These are phyloP conservation scores for Spinacia oleracea DNA, from an alignment of 179 eudicot genomes.

Conservation along the genomic window DNA sequence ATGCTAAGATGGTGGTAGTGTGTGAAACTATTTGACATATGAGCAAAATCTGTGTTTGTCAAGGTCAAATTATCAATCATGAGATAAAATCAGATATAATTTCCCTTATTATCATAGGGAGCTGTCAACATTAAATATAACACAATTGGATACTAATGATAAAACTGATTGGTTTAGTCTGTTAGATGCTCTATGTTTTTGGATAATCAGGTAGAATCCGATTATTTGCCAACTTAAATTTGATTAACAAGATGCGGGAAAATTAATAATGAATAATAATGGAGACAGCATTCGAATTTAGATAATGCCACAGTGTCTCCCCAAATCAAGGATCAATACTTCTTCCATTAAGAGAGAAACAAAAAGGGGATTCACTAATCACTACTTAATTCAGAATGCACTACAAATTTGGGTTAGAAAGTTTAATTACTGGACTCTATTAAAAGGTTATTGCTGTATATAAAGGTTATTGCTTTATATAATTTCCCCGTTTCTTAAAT, in stretches of 20 bases:
- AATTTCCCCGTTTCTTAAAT: no score
- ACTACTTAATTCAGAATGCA: neutral
- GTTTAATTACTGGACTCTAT: no score
- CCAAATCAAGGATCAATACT: neutral
- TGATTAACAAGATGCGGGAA: neutral
- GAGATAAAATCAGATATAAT: neutral
- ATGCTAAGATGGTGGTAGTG: neutral
- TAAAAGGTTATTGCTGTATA: no score
- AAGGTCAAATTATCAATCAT: conserved; percentile 14
- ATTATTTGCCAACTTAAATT: conserved; percentile 7
- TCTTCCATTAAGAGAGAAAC: neutral
- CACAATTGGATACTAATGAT: conserved; percentile 2
- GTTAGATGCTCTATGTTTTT: conserved; percentile 18
- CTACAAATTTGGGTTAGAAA: neutral
- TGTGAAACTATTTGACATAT: conserved; percentile 10
- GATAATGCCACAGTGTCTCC: conserved; percentile 12
- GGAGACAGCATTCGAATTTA: neutral
- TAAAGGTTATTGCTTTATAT: no score
- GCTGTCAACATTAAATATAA: neutral
- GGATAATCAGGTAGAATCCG: conserved; percentile 7
- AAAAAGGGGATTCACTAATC: neutral
- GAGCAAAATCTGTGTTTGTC: neutral
- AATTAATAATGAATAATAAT: no score
- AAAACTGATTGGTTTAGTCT: conserved; percentile 2
- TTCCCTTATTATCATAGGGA: neutral